phyloP scores from a whole-genome alignment of 1,139 yeast genomes.

The Protomyces macrosporus region DNA sequence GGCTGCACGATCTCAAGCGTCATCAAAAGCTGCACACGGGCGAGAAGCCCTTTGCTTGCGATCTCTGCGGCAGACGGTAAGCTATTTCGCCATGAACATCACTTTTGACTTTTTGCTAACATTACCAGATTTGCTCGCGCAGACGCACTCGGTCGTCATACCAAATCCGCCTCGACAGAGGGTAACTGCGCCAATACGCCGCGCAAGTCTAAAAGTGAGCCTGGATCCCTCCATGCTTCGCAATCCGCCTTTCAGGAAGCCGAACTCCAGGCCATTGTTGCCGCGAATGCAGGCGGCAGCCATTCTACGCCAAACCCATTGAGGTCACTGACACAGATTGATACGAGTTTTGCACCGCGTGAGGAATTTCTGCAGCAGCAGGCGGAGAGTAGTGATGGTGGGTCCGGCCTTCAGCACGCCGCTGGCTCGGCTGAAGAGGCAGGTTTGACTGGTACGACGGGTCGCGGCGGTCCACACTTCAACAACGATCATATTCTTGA shows the following conservation, averaged over 20 bases:
- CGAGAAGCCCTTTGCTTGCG: slow-evolving; percentile 62
- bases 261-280: neutral
- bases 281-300: neutral
- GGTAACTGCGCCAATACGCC: slow-evolving; percentile 31
- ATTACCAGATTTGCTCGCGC: slow-evolving; percentile 58
- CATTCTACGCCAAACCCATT: neutral
- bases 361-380: neutral
- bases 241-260: neutral
- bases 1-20: slow-evolving; percentile 70
- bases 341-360: neutral
- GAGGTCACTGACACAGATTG: neutral
- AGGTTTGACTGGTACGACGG: neutral
- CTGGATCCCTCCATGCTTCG: neutral
- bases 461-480: neutral
- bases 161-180: slow-evolving; percentile 42
- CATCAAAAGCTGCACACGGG: slow-evolving; percentile 75
- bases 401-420: neutral
- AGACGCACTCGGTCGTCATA: slow-evolving; percentile 67
- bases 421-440: neutral
- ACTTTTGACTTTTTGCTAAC: neutral
- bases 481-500: neutral
- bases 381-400: neutral
- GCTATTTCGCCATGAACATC: neutral
- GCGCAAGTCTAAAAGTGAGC: slow-evolving; percentile 14
- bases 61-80: slow-evolving; percentile 51